phyloP scores from a whole-genome alignment of 768 basidiomycete genomes.

The Hypholoma fasciculare region DNA sequence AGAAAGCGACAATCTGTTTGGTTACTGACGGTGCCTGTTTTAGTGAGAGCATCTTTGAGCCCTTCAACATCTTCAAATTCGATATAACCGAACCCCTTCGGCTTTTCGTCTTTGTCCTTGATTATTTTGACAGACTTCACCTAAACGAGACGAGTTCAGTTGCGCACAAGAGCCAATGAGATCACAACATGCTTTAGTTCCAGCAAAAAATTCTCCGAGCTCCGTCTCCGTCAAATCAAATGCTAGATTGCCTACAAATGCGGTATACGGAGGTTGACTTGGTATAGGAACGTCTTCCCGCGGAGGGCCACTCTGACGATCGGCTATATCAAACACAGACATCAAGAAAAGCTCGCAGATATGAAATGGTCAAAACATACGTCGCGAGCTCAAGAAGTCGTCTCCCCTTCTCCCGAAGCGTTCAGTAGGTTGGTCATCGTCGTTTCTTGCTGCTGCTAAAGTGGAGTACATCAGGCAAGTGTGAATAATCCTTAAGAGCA shows the following conservation, averaged over 20 bases:
- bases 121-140: slow-evolving; percentile 90
- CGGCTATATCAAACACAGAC: slow-evolving; percentile 43
- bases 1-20: background rate
- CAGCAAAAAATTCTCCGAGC: slow-evolving; percentile 77
- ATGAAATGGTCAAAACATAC: slow-evolving; percentile 40
- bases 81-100: slow-evolving; percentile 97
- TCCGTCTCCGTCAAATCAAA: slow-evolving; percentile 90
- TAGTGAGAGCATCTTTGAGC: slow-evolving; percentile 79
- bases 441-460: slow-evolving; percentile 66
- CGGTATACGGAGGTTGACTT: slow-evolving; percentile 90
- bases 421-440: slow-evolving; percentile 61
- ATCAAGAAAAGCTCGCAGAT: slow-evolving; percentile 6
- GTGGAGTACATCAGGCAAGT: background rate
- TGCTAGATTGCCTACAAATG: slow-evolving; percentile 93
- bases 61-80: slow-evolving; percentile 90
- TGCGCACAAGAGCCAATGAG: background rate
- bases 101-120: slow-evolving; percentile 88
- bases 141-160: slow-evolving; percentile 33
- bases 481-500: slow-evolving; percentile 11
- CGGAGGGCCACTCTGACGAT: slow-evolving; percentile 44
- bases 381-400: slow-evolving; percentile 62
- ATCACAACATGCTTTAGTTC: slow-evolving; percentile 50
- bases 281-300: slow-evolving; percentile 97
- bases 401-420: slow-evolving; percentile 51
- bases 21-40: slow-evolving; percentile 63